phyloP scores from a whole-genome alignment of 2,329 filamentous ascomycete species.

The Trichoderma lentiforme region DNA sequence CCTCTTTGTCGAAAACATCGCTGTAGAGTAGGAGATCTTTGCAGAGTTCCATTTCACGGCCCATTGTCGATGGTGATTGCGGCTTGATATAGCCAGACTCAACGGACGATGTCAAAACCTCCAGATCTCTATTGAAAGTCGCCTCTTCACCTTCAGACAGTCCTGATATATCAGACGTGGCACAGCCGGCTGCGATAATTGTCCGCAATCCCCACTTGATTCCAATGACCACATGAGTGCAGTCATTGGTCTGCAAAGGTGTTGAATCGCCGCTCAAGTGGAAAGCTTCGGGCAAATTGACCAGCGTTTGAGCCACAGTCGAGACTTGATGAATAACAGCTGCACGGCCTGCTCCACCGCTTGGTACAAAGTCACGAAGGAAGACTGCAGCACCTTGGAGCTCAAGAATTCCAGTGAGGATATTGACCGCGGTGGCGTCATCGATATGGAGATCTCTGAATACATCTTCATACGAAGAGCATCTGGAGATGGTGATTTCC shows the following conservation, averaged over 20 bases:
- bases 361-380: background rate
- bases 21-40: conserved; percentile 19
- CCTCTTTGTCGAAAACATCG: conserved; percentile 15
- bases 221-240: conserved; percentile 19
- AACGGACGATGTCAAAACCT: background rate
- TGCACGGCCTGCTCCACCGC: background rate
- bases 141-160: background rate
- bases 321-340: background rate
- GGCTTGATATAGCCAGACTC: background rate
- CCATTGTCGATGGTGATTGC: background rate
- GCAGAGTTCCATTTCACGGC: background rate
- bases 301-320: background rate
- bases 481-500: background rate
- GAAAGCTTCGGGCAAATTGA: background rate
- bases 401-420: conserved; percentile 8
- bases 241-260: background rate
- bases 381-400: conserved; percentile 17
- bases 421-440: conserved; percentile 15
- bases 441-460: conserved; percentile 9
- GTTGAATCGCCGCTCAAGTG: background rate
- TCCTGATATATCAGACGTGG: background rate
- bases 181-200: conserved; percentile 11
- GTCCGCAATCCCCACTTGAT: conserved; percentile 21
- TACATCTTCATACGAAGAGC: background rate
- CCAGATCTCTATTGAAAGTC: conserved; percentile 7